Conservation (phyloP, 2,329 filamentous ascomycete genomes). For the Rutstroemia sp. region DNA sequence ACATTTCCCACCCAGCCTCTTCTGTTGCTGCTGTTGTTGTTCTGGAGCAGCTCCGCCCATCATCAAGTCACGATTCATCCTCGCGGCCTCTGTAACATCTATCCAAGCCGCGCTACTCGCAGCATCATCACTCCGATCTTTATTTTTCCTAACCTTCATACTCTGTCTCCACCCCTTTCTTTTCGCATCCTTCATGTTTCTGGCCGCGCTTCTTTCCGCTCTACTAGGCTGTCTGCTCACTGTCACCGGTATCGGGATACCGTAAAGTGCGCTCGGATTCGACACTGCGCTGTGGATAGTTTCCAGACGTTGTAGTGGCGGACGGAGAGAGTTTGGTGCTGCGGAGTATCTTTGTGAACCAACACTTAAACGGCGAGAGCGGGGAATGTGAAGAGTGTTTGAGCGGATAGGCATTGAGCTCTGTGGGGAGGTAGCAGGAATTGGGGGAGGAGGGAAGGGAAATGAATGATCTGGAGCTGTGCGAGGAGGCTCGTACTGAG, state of each 20-base stretch:
- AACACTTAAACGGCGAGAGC: background rate
- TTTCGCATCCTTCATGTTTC: constrained; percentile 55
- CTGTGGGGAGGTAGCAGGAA: constrained; percentile 10
- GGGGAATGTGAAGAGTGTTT: constrained; percentile 2
- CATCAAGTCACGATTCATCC: background rate
- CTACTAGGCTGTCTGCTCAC: constrained; percentile 38
- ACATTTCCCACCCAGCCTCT: constrained; percentile 40
- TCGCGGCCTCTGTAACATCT: constrained; percentile 32
- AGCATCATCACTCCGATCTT: constrained; percentile 32
- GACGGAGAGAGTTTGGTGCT: constrained; percentile 28
- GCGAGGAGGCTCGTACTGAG: constrained; percentile 3
- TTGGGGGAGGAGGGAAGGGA: constrained; percentile 11
- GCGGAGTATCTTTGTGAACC: constrained; percentile 10
- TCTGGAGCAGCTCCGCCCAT: background rate
- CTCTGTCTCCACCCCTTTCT: constrained; percentile 45
- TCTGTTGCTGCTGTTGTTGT: constrained; percentile 18
- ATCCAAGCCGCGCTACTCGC: constrained; percentile 46
- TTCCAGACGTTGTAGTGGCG: constrained; percentile 47
- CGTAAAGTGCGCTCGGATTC: constrained; percentile 11
- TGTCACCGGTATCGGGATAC: constrained; percentile 11
- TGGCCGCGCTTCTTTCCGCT: constrained; percentile 52
- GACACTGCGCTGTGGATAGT: constrained; percentile 41
- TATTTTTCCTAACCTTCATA: constrained; percentile 32
- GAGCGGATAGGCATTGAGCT: constrained; percentile 6
- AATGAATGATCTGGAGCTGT: background rate